Base-by-base conservation (phyloP, 805 yeast genomes). In the Clavispora santaluciae region DNA sequence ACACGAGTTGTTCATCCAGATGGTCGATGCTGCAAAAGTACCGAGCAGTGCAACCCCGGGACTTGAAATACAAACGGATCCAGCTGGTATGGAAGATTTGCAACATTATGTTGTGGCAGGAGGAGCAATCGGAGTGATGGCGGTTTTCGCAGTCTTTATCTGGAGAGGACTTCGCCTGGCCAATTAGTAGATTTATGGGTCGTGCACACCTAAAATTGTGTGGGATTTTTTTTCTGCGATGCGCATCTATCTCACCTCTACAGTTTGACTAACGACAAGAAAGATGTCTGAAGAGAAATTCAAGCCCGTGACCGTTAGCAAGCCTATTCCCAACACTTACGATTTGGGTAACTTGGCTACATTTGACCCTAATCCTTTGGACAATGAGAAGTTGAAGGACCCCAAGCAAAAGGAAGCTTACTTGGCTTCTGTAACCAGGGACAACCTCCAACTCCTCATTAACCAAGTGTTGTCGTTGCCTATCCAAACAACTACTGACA, bases 381-480 rank as follows among this genome's bases (percentile, higher is more conserved):
- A 86, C 50, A 70, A 72, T 30, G 68, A 69, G 12, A 72, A 77
- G 49, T 65, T 87, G 38, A 73, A 73, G 24, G 75, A 83, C 53
- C 72, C 74, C 15, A 57, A 57, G 29, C 68, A 73, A 33, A 79
- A 77, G 54, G 95, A 89, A 60, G 74, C 68, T 36, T 76, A 83
- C 46, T 66, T 93, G 45, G 70, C 73, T 39, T 66, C 76, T 5
- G 69, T 79, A 15, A 79, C 96, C 26, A 81, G 99, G 68, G 99
- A 91, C 57, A 90, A 93, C 61, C 87, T 86, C 22, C 99, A 93
- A 67, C 73, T 91, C 43, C 72, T 93, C 54, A 80, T 93, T 55
- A 90, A 90, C 66, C 99, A 93, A 68, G 71, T 93, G 20, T 72
- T 93, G 43, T 86, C 95, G 11, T 76, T 89, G 43, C 99, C 99